Conservation (phyloP, 768 basidiomycete species). For the Hericium erinaceus region DNA sequence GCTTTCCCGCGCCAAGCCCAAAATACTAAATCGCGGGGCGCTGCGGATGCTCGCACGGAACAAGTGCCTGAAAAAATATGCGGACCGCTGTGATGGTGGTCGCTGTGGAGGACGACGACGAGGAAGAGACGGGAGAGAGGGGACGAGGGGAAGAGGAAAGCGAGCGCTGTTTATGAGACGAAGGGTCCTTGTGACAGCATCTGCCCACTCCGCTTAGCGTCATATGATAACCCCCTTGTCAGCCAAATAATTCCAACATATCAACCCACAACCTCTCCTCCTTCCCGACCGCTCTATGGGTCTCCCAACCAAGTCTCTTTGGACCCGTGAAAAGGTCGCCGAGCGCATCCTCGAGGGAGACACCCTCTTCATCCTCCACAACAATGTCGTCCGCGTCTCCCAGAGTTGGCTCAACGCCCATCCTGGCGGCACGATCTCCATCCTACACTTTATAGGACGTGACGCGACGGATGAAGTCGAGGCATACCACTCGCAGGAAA, state of each 20-base stretch:
- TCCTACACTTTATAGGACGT: slow-evolving; percentile 91
- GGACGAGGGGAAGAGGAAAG: not conserved
- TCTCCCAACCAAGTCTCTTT: slow-evolving; percentile 8
- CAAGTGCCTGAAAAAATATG: not conserved
- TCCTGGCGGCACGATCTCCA: slow-evolving; percentile 81
- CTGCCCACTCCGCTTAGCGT: too few relatives aligned
- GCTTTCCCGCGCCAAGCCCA: not conserved
- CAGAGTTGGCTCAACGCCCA: slow-evolving; percentile 74
- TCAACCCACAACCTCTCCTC: not conserved
- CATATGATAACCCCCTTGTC: not conserved
- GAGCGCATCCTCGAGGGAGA: slow-evolving; percentile 68
- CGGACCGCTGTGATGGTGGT: not conserved
- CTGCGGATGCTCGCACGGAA: too few relatives aligned
- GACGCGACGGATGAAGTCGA: slow-evolving; percentile 94
- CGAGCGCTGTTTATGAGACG: not conserved
- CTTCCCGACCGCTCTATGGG: not conserved
- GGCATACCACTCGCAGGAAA: slow-evolving; percentile 72
- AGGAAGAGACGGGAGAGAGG: not conserved
- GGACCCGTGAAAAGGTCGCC: slow-evolving; percentile 52
- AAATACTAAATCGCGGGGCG: too few relatives aligned
- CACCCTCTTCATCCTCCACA: slow-evolving; percentile 62
- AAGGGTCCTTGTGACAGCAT: too few relatives aligned
- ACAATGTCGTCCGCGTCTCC: slow-evolving; percentile 56
- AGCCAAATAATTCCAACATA: too few relatives aligned
- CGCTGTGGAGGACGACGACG: not conserved